Base-by-base conservation (phyloP, 1,139 yeast species). In the Meyerozyma elateridarum region DNA sequence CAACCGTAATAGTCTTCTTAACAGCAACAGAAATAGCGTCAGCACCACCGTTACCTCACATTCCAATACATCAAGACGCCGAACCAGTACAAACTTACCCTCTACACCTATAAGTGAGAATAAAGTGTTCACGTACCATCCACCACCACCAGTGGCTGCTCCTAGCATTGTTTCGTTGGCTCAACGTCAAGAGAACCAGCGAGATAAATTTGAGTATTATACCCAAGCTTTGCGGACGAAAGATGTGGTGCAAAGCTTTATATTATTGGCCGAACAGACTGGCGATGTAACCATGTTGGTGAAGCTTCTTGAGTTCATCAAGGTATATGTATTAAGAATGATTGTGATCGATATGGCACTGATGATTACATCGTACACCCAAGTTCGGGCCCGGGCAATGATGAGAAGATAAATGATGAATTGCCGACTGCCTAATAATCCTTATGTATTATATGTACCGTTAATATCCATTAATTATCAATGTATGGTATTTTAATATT, bases 121-220 rank as follows among this genome's bases (percentile, higher is more conserved):
- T 11, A 33, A 42, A 18, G 22, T 37, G 8, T 25, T 12, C 18
- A 11, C 14, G 30, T 21, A 16, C 38, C 27, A 35, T 4, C 24
- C 39, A 9, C 38, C 47, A 12, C 39, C 47, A 7, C 36, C 47
- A 16, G 38, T 42, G 16, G 27, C 49, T 15, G n/a, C n/a, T n/a
- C n/a, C n/a, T n/a, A n/a, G n/a, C n/a, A n/a, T n/a, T n/a, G 40
- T 57, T 15, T 37, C 49, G 1, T 36, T 38, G 2, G 42, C 46
- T 7, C 66, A 61, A 39, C 52, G 49, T 20, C 49, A 48, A 20
- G 72, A 66, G 22, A 62, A 56, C 33, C 59, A 57, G 35, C 52
- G 50, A 33, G 47, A 47, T 15, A 68, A 67, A 40, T 54, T 53
- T 32, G 69, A 64, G 15, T 68, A 66, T 41, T 67, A 65, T 37